Percentiles rank a stretch among this genome's conserved stretches.
These are phyloP conservation scores for Fusarium xyrophilum DNA, from an alignment of 2,329 filamentous ascomycete species.

Conservation along the genomic window DNA sequence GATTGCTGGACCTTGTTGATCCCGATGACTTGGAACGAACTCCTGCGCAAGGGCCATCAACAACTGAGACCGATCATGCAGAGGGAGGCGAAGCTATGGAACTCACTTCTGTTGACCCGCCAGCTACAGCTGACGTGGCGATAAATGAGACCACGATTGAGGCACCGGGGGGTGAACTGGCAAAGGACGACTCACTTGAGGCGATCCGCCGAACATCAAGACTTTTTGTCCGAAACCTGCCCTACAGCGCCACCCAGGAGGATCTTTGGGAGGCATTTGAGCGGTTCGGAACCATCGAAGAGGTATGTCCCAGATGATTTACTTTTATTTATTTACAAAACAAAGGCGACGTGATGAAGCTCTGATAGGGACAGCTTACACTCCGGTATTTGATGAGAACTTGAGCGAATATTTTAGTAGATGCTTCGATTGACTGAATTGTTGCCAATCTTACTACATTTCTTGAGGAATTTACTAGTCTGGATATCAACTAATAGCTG, in stretches of 20 bases:
- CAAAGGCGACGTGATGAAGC: constrained; percentile 80
- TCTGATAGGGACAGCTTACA: constrained; percentile 99
- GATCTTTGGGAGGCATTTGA: constrained; percentile 77
- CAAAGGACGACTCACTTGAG: constrained; percentile 43
- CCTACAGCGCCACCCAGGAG: constrained; percentile 79
- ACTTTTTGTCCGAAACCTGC: constrained; percentile 87
- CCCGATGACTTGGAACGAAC: constrained; percentile 63
- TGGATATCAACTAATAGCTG: constrained; percentile 39
- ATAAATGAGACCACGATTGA: constrained; percentile 40
- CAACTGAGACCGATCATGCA: constrained; percentile 24
- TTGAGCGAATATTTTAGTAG: constrained; percentile 99
- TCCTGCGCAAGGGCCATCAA: constrained; percentile 24
- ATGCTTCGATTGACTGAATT: constrained; percentile 90
- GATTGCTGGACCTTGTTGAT: constrained; percentile 83
- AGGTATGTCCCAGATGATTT: constrained; percentile 69
- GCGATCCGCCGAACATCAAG: constrained; percentile 74
- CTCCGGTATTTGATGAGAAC: constrained; percentile 86
- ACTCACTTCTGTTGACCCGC: constrained; percentile 21
- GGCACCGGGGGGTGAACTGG: constrained; percentile 36
- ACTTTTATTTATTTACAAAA: constrained; percentile 10
- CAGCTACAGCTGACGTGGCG: constrained; percentile 28
- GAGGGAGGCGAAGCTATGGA: constrained; percentile 25
- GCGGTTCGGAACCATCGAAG: constrained; percentile 77
- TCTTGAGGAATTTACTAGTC: constrained; percentile 28
- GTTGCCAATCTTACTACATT: constrained; percentile 41